Conservation (phyloP, 2,329 filamentous ascomycete species). For the Sarocladiaceae sp. region DNA sequence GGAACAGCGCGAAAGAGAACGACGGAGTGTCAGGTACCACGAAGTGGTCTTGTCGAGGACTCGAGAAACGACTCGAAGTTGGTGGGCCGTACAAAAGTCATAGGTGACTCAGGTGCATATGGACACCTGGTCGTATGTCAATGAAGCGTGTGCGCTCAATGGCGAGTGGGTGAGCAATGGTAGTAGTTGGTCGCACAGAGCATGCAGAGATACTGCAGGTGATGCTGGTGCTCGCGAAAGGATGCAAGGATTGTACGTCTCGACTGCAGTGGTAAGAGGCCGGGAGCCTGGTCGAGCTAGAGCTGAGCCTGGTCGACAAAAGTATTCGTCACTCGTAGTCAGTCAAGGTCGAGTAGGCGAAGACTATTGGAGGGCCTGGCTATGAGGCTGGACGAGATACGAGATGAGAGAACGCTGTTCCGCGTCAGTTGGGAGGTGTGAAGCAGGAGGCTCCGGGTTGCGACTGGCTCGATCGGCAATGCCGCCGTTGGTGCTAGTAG, state of each 20-base stretch:
- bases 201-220: slow-evolving; percentile 2
- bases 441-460: not conserved
- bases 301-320: no score
- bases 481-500: slow-evolving; percentile 2
- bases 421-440: not conserved
- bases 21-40: not conserved
- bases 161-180: not conserved
- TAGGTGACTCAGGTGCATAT: not conserved
- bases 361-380: not conserved
- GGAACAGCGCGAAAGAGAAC: not conserved
- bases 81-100: not conserved
- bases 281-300: no score
- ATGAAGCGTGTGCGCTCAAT: slow-evolving; percentile 1
- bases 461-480: not conserved
- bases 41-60: not conserved
- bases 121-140: not conserved
- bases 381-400: not conserved
- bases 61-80: not conserved
- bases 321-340: no score
- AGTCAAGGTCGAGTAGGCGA: not conserved
- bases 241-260: not conserved
- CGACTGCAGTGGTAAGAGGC: not conserved
- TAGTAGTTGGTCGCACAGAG: slow-evolving; percentile 1
- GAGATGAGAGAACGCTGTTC: not conserved
- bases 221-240: not conserved